Base-by-base conservation (phyloP, 148 eudicot species). In the Beta vulgaris region DNA sequence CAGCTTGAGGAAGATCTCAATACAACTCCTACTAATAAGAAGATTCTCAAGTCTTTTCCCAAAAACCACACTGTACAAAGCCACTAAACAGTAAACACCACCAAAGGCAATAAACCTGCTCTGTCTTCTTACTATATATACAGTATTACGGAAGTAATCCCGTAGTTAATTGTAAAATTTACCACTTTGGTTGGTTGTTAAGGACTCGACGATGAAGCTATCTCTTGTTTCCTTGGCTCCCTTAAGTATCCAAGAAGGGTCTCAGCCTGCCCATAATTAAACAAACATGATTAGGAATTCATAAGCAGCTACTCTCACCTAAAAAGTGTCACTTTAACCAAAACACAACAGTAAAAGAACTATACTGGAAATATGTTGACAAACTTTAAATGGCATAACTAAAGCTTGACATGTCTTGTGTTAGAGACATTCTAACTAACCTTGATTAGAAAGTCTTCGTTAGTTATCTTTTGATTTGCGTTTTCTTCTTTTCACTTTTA, bases 231-330 rank as follows among this genome's bases (percentile, higher is more conserved):
- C 71, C 98, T 88, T 67, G 92, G 85, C 85, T 92, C 99, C 79
- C 99, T 92, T 85, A 95, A 60, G 71, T 86, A 86, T 61, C 84
- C 85, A 28, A 95, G 91, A 74, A 95, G 87, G 1, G 87, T 89
- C 80, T 90, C 94, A 55, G 99, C 97, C 97, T 95, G 97, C 80
- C 80, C 78, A 81, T 76, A 73, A 86, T 57, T 42, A 59, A 63
- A 37, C 76, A 66, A 57, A 68, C 18, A 59, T 26, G 36, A 73
- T 59, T 34, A 55, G 46, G 18, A 71, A 25, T 49, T 5, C 34
- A 61, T 40, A 59, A 21, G 11, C 43, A 66, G 29, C 35, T 26
- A 46, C 8, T 46, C 32, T 12, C 40, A 23, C 46, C 55, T 39
- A 68, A 28, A 74, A 63, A 48, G 18, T n/a, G 66, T 6, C 25